Evolutionary conservation across 2,329 filamentous ascomycete species (phyloP).

Genomic region (Fusarium vanettenii): DNA sequence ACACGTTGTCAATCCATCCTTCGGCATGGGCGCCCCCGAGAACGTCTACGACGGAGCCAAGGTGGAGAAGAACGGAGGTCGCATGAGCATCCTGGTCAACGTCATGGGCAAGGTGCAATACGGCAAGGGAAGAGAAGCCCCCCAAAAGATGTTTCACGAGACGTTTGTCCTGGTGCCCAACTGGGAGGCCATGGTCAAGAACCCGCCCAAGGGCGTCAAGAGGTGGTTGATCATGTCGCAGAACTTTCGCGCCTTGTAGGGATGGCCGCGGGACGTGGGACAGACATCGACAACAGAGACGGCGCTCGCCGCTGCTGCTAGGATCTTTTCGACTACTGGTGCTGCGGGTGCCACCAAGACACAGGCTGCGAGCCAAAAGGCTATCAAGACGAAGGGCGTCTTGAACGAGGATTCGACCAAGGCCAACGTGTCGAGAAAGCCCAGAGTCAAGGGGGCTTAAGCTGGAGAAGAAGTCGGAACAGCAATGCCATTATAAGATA

Average conservation of each 20-base stretch:
- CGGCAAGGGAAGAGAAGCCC: slow-evolving; percentile 70
- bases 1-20: slow-evolving; percentile 80
- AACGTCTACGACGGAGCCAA: slow-evolving; percentile 54
- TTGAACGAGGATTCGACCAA: slow-evolving; percentile 19
- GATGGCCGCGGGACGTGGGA: background rate
- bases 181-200: slow-evolving; percentile 67
- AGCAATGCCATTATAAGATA: background rate
- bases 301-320: background rate
- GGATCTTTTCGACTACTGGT: slow-evolving; percentile 1
- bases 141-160: slow-evolving; percentile 80
- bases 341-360: background rate
- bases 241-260: slow-evolving; percentile 71
- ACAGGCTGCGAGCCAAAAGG: background rate
- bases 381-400: background rate
- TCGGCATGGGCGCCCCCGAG: slow-evolving; percentile 66
- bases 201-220: slow-evolving; percentile 64
- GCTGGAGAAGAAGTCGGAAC: background rate
- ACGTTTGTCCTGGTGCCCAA: slow-evolving; percentile 85
- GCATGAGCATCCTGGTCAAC: slow-evolving; percentile 78
- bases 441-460: slow-evolving; percentile 18
- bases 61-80: slow-evolving; percentile 62
- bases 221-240: slow-evolving; percentile 78
- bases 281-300: slow-evolving; percentile 17
- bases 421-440: slow-evolving; percentile 19
- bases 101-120: slow-evolving; percentile 80